phyloP scores from a whole-genome alignment of 1,284 basidiomycete species.

The Tilletia caries region DNA sequence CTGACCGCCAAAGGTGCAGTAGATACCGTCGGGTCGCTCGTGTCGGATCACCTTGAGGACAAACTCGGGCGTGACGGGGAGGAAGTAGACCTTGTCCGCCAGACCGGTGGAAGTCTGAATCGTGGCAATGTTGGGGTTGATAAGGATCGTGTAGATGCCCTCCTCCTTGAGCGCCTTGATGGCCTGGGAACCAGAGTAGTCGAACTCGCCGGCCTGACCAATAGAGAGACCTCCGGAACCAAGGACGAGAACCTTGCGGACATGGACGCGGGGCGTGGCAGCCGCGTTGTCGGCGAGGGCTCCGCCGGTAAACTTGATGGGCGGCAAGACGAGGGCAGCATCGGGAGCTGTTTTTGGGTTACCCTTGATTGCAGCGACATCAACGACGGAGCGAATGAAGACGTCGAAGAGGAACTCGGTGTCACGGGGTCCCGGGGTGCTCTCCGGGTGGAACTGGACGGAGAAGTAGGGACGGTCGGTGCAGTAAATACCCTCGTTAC shows the following conservation, averaged over 20 bases:
- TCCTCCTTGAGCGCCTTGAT: constrained; percentile 99
- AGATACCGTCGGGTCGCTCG: constrained; percentile 97
- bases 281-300: constrained; percentile 76
- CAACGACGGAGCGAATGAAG: constrained; percentile 82
- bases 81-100: constrained; percentile 98
- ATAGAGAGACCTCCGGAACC: constrained; percentile 98
- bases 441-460: constrained; percentile 99
- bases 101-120: constrained; percentile 96
- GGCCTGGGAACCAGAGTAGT: constrained; percentile 97
- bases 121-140: constrained; percentile 98
- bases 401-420: constrained; percentile 99
- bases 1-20: constrained; percentile 97
- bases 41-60: constrained; percentile 96
- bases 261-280: constrained; percentile 69
- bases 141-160: constrained; percentile 95
- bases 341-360: constrained; percentile 17
- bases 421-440: constrained; percentile 94
- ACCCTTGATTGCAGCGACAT: constrained; percentile 70
- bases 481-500: constrained; percentile 92
- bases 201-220: constrained; percentile 97
- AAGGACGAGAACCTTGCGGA: constrained; percentile 91
- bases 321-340: constrained; percentile 47
- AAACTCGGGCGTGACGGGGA: constrained; percentile 95
- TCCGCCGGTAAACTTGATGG: constrained; percentile 83
- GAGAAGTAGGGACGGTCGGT: constrained; percentile 85